Conservation (phyloP, 331 rosid species). For the Saraca asoca region DNA sequence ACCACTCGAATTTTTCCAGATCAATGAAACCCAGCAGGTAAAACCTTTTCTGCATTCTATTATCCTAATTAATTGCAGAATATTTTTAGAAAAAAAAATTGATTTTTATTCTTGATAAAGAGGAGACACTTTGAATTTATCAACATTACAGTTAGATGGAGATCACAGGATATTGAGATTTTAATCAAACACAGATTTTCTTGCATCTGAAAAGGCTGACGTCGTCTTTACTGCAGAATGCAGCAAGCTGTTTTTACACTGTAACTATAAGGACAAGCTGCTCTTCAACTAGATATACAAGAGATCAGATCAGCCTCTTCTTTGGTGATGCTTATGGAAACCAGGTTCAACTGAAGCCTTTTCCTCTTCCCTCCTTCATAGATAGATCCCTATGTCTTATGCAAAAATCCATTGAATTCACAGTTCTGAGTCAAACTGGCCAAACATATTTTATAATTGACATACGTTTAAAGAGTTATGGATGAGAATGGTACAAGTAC, state of each 20-base stretch:
- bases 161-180: not conserved
- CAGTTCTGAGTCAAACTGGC: no score
- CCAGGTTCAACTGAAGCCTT: conserved; percentile 48
- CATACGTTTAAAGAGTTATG: no score
- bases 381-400: not conserved
- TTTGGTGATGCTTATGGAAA: conserved; percentile 90
- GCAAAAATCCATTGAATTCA: not conserved
- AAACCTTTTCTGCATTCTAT: not conserved
- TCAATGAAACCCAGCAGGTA: conserved; percentile 43
- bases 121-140: no score
- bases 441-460: no score
- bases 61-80: not conserved
- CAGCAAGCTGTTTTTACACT: conserved; percentile 56
- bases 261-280: conserved; percentile 76
- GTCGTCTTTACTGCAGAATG: conserved; percentile 39
- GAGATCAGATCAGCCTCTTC: conserved; percentile 73
- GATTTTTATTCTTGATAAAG: no score
- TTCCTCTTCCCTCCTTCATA: not conserved
- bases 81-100: no score
- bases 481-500: no score
- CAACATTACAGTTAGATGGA: not conserved
- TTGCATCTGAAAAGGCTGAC: conserved; percentile 8
- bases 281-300: conserved; percentile 63
- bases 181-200: conserved; percentile 4
- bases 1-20: conserved; percentile 53